These are phyloP conservation scores for Ophiostoma piceae DNA, from an alignment of 2,329 filamentous ascomycete species.

Conservation along the genomic window DNA sequence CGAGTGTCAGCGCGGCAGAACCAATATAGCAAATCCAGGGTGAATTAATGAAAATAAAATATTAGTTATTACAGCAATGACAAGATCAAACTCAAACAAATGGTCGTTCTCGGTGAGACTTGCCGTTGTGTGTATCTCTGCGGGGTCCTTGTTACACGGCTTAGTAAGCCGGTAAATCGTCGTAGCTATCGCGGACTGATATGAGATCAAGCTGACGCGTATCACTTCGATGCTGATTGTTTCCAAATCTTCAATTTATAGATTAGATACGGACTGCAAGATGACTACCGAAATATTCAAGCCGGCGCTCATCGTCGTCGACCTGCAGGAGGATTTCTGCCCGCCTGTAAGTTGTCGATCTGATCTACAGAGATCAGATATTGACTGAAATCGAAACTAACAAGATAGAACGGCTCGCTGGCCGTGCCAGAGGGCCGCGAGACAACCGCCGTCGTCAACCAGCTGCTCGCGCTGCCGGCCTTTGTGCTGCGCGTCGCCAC, in stretches of 20 bases:
- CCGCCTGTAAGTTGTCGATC: slow-evolving; percentile 73
- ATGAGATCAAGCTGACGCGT: background rate
- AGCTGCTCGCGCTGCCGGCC: slow-evolving; percentile 62
- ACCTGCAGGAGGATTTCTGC: slow-evolving; percentile 93
- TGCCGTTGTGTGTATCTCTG: background rate
- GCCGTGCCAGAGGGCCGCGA: slow-evolving; percentile 69
- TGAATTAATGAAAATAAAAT: no score
- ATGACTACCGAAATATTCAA: slow-evolving; percentile 33
- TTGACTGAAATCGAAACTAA: no score
- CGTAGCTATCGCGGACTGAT: background rate
- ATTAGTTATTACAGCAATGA: background rate
- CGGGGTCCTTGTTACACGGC: background rate
- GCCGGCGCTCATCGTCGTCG: slow-evolving; percentile 65
- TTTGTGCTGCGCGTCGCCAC: slow-evolving; percentile 76
- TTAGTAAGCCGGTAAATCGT: background rate
- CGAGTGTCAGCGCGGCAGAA: background rate
- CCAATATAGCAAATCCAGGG: background rate
- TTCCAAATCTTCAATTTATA: no score
- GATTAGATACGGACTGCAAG: no score
- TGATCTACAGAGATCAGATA: background rate
- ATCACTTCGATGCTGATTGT: background rate
- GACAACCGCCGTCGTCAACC: slow-evolving; percentile 67
- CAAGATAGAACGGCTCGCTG: slow-evolving; percentile 69
- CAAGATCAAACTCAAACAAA: background rate
- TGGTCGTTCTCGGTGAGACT: background rate